Percentiles rank a stretch among this genome's conserved stretches.
Conservation (phyloP, 495 filamentous ascomycete species). For the Aspergillus cavernicola region DNA sequence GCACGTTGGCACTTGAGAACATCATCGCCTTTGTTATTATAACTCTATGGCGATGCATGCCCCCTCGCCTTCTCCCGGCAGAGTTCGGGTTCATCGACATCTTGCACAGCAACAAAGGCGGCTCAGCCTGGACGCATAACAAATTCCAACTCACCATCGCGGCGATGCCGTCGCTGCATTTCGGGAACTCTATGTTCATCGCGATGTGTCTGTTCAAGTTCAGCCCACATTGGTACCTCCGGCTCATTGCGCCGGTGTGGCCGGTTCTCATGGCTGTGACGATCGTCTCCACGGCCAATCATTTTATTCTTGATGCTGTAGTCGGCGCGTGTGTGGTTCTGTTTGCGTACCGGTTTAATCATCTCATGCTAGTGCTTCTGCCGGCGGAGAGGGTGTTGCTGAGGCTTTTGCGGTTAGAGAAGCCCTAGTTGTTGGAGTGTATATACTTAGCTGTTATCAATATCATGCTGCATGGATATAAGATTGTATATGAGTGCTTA, state of each 20-base stretch:
- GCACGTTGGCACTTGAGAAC: constrained; percentile 59
- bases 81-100: constrained; percentile 63
- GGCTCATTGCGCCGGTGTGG: constrained; percentile 49
- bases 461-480: neutral
- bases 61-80: constrained; percentile 55
- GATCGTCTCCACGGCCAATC: constrained; percentile 64
- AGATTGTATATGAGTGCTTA: neutral
- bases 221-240: constrained; percentile 36
- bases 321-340: constrained; percentile 46
- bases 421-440: constrained; percentile 11
- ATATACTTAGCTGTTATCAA: neutral
- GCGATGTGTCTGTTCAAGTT: constrained; percentile 51
- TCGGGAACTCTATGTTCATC: constrained; percentile 56
- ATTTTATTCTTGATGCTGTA: constrained; percentile 58
- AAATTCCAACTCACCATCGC: constrained; percentile 53
- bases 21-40: constrained; percentile 56
- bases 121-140: constrained; percentile 58
- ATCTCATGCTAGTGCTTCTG: constrained; percentile 11
- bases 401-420: constrained; percentile 13
- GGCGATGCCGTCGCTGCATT: constrained; percentile 58
- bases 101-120: constrained; percentile 51
- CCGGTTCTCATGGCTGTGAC: constrained; percentile 56
- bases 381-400: constrained; percentile 11
- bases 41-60: constrained; percentile 58
- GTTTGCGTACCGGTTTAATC: constrained; percentile 47